These are phyloP conservation scores for Botrytis deweyae DNA, from an alignment of 2,329 filamentous ascomycete genomes.

Conservation along the genomic window DNA sequence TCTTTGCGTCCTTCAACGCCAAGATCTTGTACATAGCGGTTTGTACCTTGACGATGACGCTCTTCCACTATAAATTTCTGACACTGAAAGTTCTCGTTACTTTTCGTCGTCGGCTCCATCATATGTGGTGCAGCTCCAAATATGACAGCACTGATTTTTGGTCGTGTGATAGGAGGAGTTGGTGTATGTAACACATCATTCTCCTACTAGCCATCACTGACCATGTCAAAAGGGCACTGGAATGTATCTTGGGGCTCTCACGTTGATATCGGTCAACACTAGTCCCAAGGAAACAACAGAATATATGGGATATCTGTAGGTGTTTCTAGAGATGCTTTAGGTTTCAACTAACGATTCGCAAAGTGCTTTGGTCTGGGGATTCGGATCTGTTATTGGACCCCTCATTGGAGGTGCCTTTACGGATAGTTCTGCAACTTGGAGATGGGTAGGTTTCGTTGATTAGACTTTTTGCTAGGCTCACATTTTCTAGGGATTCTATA, in stretches of 20 bases:
- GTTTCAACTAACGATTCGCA: not conserved
- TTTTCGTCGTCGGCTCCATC: conserved; percentile 39
- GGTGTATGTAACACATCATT: conserved; percentile 33
- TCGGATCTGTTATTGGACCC: conserved; percentile 7
- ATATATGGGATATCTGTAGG: conserved; percentile 5
- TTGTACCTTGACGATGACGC: conserved; percentile 28
- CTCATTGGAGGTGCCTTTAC: conserved; percentile 42
- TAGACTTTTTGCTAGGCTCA: too few species aligned
- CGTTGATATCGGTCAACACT: conserved; percentile 44
- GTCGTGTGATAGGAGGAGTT: conserved; percentile 46
- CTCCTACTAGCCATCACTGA: not conserved
- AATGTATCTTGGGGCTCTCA: conserved; percentile 49
- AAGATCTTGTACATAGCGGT: conserved; percentile 38
- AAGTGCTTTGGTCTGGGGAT: conserved; percentile 8
- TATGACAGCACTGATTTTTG: conserved; percentile 49
- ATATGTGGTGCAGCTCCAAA: conserved; percentile 41
- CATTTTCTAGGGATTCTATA: too few species aligned
- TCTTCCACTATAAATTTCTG: not conserved
- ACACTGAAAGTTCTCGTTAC: not conserved
- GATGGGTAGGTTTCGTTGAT: conserved; percentile 40
- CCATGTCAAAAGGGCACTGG: conserved; percentile 40
- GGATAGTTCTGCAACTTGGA: conserved; percentile 45
- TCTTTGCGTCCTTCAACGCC: conserved; percentile 39
- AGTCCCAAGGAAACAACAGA: conserved; percentile 40
- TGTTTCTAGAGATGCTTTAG: not conserved